Percentiles rank a stretch among this genome's conserved stretches.
Conservation (phyloP, 2,329 filamentous ascomycete genomes). For the Cladosporium velox region DNA sequence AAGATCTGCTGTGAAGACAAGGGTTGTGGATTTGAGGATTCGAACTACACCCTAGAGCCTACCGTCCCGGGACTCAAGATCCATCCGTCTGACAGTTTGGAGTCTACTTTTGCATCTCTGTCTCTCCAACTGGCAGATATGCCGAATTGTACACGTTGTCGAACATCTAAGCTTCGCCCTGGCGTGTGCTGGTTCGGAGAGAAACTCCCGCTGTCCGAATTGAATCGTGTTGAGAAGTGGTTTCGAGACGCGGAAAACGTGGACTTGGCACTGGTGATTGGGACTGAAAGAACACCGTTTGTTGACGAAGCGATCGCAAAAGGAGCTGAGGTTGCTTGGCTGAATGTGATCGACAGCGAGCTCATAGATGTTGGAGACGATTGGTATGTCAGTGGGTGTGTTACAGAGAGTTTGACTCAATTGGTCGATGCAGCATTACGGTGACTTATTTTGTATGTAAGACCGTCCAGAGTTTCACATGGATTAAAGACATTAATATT, state of each 20-base stretch:
- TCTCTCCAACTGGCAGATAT: not conserved
- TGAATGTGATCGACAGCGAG: not conserved
- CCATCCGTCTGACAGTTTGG: not conserved
- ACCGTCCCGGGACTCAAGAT: not conserved
- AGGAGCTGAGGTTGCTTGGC: slow-evolving; percentile 4
- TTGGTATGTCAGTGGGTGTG: slow-evolving; percentile 6
- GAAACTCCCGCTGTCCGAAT: not conserved
- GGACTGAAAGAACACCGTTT: not conserved
- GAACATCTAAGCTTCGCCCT: not conserved
- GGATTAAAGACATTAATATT: not conserved
- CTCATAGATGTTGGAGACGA: not conserved
- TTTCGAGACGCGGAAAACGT: not conserved
- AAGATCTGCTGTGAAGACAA: not conserved
- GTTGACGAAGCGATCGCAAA: not conserved
- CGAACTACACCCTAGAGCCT: not conserved
- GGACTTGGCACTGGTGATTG: not conserved
- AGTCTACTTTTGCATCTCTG: not conserved
- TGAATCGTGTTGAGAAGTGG: not conserved
- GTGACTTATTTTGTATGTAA: not conserved
- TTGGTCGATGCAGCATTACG: not conserved
- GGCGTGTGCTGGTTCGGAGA: not conserved
- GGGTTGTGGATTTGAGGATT: not conserved
- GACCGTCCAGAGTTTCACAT: not conserved
- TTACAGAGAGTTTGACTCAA: not conserved
- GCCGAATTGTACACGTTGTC: not conserved